A percentile compares a stretch with the other conserved stretches of the same genome.
phyloP scores from a whole-genome alignment of 768 basidiomycete genomes.

The Russula ochroleuca region DNA sequence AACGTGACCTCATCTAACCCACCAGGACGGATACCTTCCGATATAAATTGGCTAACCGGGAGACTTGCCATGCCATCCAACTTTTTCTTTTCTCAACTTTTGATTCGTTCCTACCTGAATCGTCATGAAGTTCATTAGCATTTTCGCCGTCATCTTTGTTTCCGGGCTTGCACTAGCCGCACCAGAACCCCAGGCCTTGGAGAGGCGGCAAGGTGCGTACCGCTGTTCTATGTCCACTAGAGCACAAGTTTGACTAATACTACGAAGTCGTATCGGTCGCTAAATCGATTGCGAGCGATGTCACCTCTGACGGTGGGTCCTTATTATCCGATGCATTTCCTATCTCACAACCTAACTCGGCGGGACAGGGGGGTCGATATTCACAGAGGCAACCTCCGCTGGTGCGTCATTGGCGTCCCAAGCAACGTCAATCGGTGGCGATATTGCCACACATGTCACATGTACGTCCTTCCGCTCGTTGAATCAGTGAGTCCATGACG shows the following conservation, averaged over 20 bases:
- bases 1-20: neutral
- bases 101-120: neutral
- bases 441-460: slow-evolving; percentile 18
- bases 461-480: slow-evolving; percentile 11
- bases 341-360: neutral
- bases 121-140: slow-evolving; percentile 10
- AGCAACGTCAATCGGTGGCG: neutral
- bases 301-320: slow-evolving; percentile 18
- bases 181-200: neutral
- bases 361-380: slow-evolving; percentile 16
- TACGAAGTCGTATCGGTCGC: slow-evolving; percentile 11
- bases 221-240: neutral
- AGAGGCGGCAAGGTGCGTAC: slow-evolving; percentile 17
- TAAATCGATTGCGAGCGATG: neutral
- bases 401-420: slow-evolving; percentile 1
- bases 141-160: neutral
- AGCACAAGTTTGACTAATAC: neutral
- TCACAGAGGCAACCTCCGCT: slow-evolving; percentile 4
- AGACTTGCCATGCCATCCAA: neutral
- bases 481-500: too few species aligned
- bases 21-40: neutral
- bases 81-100: neutral
- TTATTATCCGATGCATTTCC: neutral
- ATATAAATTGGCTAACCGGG: neutral
- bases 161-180: slow-evolving; percentile 3